Conservation (phyloP, 2,329 filamentous ascomycete species). For the Alternaria novae-zelandiae region DNA sequence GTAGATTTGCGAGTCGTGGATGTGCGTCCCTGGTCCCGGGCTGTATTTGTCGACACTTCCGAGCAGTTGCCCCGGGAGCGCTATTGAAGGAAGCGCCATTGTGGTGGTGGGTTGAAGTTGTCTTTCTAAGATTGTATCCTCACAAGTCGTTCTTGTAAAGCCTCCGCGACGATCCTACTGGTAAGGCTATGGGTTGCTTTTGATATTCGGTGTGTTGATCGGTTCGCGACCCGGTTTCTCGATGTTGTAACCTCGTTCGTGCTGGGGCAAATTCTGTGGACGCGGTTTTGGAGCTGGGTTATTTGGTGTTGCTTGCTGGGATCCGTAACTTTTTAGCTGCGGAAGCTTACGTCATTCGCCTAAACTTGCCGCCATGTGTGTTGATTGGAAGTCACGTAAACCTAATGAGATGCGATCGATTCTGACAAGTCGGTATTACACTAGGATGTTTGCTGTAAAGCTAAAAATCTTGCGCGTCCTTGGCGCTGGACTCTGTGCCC, state of each 20-base stretch:
- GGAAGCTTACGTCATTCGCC: constrained; percentile 27
- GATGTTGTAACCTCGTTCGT: background rate
- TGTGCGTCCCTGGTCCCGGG: constrained; percentile 83
- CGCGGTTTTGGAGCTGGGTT: background rate
- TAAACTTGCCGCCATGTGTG: constrained; percentile 21
- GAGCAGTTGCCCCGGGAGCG: constrained; percentile 82
- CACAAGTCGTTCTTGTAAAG: background rate
- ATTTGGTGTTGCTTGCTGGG: constrained; percentile 1
- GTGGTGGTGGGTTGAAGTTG: background rate
- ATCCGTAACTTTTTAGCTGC: constrained; percentile 34
- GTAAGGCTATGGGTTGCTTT: background rate
- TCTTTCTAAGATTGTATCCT: background rate
- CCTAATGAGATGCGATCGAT: constrained; percentile 6
- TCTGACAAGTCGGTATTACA: constrained; percentile 34
- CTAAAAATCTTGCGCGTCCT: constrained; percentile 12
- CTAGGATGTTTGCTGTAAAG: constrained; percentile 37
- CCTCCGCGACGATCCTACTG: background rate
- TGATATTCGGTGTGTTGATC: background rate
- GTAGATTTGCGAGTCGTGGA: constrained; percentile 75
- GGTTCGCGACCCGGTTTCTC: background rate
- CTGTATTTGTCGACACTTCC: constrained; percentile 70
- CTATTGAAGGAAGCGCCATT: constrained; percentile 57
- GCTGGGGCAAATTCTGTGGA: background rate
- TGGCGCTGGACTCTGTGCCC: constrained; percentile 19
- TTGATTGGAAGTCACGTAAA: constrained; percentile 4